Evolutionary conservation across 306 rosid species (phyloP), one percentile per base, ranked within the genome.

Genomic region (Alnus rubra): DNA sequence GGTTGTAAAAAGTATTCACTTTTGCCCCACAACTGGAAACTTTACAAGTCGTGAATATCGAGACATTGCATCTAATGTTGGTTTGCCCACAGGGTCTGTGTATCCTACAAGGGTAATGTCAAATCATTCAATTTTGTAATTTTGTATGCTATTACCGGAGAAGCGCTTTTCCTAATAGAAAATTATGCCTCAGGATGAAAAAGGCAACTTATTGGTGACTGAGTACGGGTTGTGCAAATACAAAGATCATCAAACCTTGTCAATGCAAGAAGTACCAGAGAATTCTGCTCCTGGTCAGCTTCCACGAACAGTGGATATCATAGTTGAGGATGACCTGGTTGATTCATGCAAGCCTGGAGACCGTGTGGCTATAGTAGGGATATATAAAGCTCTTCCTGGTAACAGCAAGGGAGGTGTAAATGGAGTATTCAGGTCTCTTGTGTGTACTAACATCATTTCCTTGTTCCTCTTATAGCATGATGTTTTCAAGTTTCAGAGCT

Each of bases 281-380:
- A 95, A 93, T 82, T 88, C 99, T 63, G 98, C 99, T 4, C 99
- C 99, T 74, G 99, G 99, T 84, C 99, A 93, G 90, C 99, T 95
- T 75, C 98, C 98, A 67, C 82, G 99, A 81, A 93, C 99, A 1
- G 96, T 95, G 86, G 99, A 95, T 89, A 73, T 91, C 69, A 79
- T 95, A 42, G 93, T 84, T 55, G 99, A 95, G 89, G 99, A 95
- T 76, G 99, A 95, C 83, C 86, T 95, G 48, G 98, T 93, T 87
- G 99, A 93, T 86, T 79, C 91, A 71, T 95, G 99, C 89, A 95
- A 95, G 88, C 99, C 99, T 2, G 99, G 99, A 87, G 99, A 95
- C 45, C 98, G 99, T 48, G 98, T 95, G 75, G 87, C 96, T 30
- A 80, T 95, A 84, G 97, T 95, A 54, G 99, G 99, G 74, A 74